Evolutionary conservation across 331 rosid genomes (phyloP).

Genomic region (Malus hybrid): DNA sequence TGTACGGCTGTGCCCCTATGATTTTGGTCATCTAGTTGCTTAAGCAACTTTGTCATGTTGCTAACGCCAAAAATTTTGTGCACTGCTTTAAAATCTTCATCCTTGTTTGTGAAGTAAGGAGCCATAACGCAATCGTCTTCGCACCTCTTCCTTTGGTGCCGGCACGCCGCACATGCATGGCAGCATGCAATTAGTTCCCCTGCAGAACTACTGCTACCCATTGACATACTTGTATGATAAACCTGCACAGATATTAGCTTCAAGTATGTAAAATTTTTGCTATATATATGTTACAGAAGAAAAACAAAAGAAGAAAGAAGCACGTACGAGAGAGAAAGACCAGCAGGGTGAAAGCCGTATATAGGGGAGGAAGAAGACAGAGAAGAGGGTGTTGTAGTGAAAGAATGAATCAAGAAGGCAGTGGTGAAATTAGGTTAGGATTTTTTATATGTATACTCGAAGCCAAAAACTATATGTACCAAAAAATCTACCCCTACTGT

Average conservation of each 20-base stretch:
- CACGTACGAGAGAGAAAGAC: not conserved
- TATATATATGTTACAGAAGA: not conserved
- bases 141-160: conserved; percentile 19
- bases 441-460: not conserved
- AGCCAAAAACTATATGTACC: not conserved
- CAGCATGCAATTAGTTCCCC: not conserved
- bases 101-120: conserved; percentile 6
- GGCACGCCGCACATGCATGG: conserved; percentile 12
- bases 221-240: not conserved
- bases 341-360: not conserved
- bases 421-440: not conserved
- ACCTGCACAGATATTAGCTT: not conserved
- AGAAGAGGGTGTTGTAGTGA: not conserved
- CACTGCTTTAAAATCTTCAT: not conserved
- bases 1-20: not conserved
- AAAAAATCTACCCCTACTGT: not conserved
- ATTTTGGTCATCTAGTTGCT: not conserved
- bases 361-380: not conserved
- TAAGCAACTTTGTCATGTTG: conserved; percentile 4
- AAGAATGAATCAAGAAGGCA: not conserved
- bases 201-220: not conserved
- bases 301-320: not conserved
- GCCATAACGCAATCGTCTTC: not conserved
- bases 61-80: conserved; percentile 5
- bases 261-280: not conserved